A percentile compares a stretch with the other conserved stretches of the same genome.
phyloP scores from a whole-genome alignment of 805 yeast species.

The Cyberlindnera amylophila region DNA sequence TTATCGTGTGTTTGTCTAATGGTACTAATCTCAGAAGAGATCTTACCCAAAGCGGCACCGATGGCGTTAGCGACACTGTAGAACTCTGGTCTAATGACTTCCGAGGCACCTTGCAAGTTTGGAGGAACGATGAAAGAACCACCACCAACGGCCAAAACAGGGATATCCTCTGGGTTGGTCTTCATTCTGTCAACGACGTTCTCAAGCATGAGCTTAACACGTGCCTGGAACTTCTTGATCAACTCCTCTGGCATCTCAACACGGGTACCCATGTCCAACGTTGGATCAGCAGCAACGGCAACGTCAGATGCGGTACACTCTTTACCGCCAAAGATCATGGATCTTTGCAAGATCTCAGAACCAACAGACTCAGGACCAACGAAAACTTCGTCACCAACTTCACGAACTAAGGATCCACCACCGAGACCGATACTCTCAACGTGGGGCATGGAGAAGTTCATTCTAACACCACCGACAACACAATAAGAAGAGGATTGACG shows the following conservation, averaged over 20 bases:
- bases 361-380: slow-evolving; percentile 51
- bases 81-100: slow-evolving; percentile 39
- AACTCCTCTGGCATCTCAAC: slow-evolving; percentile 2
- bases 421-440: slow-evolving; percentile 48
- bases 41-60: slow-evolving; percentile 46
- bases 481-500: slow-evolving; percentile 42
- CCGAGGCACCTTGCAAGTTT: slow-evolving; percentile 37
- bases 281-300: slow-evolving; percentile 23
- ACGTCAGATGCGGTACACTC: slow-evolving; percentile 39
- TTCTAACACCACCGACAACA: slow-evolving; percentile 43
- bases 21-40: slow-evolving; percentile 27
- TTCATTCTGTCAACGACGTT: slow-evolving; percentile 41
- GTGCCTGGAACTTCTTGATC: slow-evolving; percentile 13
- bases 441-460: slow-evolving; percentile 49
- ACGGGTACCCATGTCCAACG: slow-evolving; percentile 8
- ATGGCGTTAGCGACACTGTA: slow-evolving; percentile 47
- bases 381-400: slow-evolving; percentile 24
- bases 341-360: slow-evolving; percentile 29
- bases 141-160: slow-evolving; percentile 46
- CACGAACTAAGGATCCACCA: slow-evolving; percentile 44
- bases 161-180: slow-evolving; percentile 40
- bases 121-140: slow-evolving; percentile 45
- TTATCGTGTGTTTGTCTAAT: slow-evolving; percentile 14
- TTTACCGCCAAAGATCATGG: slow-evolving; percentile 41
- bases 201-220: slow-evolving; percentile 30